Evolutionary conservation across 2,329 filamentous ascomycete species (phyloP).

Genomic region (Phoma sp.): DNA sequence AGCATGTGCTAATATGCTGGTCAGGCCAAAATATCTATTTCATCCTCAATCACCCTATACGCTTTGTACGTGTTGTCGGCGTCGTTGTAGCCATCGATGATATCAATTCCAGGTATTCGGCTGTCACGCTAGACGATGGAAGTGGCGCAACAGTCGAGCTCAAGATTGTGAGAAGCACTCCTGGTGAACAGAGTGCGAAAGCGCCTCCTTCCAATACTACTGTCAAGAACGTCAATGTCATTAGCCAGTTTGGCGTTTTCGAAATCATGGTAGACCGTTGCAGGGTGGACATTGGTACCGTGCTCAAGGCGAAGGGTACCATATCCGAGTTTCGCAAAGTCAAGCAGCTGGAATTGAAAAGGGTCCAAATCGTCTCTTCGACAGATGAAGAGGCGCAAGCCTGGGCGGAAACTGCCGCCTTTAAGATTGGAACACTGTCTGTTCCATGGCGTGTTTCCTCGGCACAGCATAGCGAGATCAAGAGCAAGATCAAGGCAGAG

Average conservation of each 20-base stretch:
- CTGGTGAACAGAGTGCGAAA: slow-evolving; percentile 30
- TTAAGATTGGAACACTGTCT: slow-evolving; percentile 57
- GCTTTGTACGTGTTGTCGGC: slow-evolving; percentile 55
- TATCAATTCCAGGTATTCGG: slow-evolving; percentile 47
- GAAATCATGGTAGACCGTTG: slow-evolving; percentile 46
- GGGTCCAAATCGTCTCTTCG: slow-evolving; percentile 55
- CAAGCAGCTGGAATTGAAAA: slow-evolving; percentile 63
- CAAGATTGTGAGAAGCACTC: slow-evolving; percentile 53
- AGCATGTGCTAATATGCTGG: neutral
- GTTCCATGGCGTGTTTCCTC: slow-evolving; percentile 60
- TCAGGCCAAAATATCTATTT: slow-evolving; percentile 63
- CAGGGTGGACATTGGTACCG: slow-evolving; percentile 54
- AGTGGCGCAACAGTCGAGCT: slow-evolving; percentile 65
- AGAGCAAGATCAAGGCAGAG: slow-evolving; percentile 47
- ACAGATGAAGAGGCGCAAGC: slow-evolving; percentile 63
- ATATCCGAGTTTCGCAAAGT: slow-evolving; percentile 58
- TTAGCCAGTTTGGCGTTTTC: slow-evolving; percentile 48
- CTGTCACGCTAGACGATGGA: slow-evolving; percentile 67
- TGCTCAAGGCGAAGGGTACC: slow-evolving; percentile 64
- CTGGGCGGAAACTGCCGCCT: slow-evolving; percentile 59
- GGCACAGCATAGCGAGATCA: slow-evolving; percentile 53
- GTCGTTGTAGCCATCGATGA: slow-evolving; percentile 54
- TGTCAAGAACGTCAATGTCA: slow-evolving; percentile 49
- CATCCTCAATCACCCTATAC: slow-evolving; percentile 61
- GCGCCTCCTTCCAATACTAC: slow-evolving; percentile 44